phyloP scores from a whole-genome alignment of 495 filamentous ascomycete species.

The Talaromyces ruber region DNA sequence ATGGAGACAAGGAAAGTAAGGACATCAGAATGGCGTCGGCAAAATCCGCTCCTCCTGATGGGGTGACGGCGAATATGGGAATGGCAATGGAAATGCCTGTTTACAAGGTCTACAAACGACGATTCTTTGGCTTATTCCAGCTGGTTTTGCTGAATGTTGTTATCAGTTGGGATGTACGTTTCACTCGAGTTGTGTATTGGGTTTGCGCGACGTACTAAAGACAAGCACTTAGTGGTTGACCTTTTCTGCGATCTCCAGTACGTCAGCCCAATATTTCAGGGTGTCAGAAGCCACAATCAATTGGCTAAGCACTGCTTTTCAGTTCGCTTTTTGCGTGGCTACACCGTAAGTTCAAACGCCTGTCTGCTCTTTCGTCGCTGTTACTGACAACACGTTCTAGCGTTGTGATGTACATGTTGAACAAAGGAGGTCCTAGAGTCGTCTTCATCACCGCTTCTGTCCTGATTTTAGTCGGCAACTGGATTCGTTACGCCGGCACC shows the following conservation, averaged over 20 bases:
- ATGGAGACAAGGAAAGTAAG: background rate
- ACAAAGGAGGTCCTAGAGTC: slow-evolving; percentile 68
- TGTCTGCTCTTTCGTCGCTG: background rate
- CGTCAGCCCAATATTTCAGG: slow-evolving; percentile 65
- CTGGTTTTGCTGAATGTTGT: slow-evolving; percentile 85
- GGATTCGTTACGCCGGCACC: slow-evolving; percentile 84
- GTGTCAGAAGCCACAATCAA: slow-evolving; percentile 75
- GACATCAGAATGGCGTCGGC: background rate
- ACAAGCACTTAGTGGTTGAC: slow-evolving; percentile 66
- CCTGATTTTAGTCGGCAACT: slow-evolving; percentile 75
- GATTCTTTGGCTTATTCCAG: slow-evolving; percentile 82
- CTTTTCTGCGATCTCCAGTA: slow-evolving; percentile 76
- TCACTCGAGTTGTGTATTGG: background rate
- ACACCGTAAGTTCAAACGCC: slow-evolving; percentile 47
- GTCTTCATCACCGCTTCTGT: slow-evolving; percentile 66
- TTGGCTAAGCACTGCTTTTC: slow-evolving; percentile 80
- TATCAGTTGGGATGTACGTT: slow-evolving; percentile 87
- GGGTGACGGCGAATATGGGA: background rate
- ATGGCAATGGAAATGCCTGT: background rate
- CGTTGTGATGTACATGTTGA: slow-evolving; percentile 66
- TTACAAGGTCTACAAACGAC: slow-evolving; percentile 78
- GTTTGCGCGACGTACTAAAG: background rate
- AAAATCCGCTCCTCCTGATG: background rate
- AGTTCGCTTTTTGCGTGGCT: slow-evolving; percentile 72
- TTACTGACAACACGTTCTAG: slow-evolving; percentile 17